Percentiles rank a stretch among this genome's conserved stretches.
Evolutionary conservation across 495 filamentous ascomycete genomes (phyloP).

Genomic region (Penicillium cataractarum): DNA sequence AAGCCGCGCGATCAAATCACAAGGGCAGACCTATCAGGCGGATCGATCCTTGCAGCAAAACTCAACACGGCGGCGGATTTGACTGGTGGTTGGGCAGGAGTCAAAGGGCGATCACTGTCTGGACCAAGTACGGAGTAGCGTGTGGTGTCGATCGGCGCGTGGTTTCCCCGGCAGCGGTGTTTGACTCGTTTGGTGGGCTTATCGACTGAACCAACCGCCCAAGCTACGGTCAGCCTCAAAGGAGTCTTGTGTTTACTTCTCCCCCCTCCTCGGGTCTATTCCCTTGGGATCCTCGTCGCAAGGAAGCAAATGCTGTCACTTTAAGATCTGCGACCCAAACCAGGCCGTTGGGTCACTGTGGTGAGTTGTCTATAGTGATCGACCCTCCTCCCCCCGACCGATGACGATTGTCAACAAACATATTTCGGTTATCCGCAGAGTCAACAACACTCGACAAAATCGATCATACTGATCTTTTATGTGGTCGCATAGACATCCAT

Average conservation of each 20-base stretch:
- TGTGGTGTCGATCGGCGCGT: conserved; percentile 21
- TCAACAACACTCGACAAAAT: conserved; percentile 22
- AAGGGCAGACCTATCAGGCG: conserved; percentile 13
- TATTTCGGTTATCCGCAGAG: conserved; percentile 18
- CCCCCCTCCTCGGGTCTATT: conserved; percentile 9
- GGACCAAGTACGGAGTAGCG: conserved; percentile 1
- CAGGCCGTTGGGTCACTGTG: conserved; percentile 17
- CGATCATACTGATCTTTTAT: not conserved
- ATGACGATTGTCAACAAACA: conserved; percentile 20
- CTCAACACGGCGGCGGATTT: not conserved
- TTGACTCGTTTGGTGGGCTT: conserved; percentile 17
- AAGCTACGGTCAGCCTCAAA: conserved; percentile 5
- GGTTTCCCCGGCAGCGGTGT: conserved; percentile 37
- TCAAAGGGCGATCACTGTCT: conserved; percentile 9
- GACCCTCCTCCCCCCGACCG: conserved; percentile 6
- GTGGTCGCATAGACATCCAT: conserved; percentile 40
- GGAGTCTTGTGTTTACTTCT: conserved; percentile 30
- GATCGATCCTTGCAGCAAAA: conserved; percentile 12
- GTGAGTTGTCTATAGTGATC: conserved; percentile 11
- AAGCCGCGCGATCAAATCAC: conserved; percentile 11
- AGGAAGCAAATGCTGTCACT: conserved; percentile 22
- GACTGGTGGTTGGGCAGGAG: not conserved
- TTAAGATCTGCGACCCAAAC: conserved; percentile 11
- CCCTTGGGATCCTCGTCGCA: not conserved
- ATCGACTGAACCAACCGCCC: conserved; percentile 13